phyloP scores from a whole-genome alignment of 2,329 filamentous ascomycete species.

The Monosporascus ibericus region DNA sequence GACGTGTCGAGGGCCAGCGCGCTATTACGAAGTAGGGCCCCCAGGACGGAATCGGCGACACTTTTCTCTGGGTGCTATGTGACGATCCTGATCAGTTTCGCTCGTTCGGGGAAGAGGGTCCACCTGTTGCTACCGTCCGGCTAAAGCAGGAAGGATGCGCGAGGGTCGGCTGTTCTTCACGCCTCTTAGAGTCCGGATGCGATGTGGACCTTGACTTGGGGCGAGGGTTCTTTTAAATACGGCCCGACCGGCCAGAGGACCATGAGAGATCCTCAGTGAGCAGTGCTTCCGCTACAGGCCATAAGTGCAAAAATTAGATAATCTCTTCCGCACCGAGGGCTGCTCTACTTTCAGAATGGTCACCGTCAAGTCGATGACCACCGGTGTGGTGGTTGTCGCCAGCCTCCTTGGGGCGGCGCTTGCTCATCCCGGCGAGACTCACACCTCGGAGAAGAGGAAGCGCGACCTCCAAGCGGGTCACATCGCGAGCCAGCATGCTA shows the following conservation, averaged over 20 bases:
- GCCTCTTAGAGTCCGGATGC: too few species aligned
- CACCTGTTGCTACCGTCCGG: too few species aligned
- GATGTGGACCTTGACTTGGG: too few species aligned
- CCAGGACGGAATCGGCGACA: neutral
- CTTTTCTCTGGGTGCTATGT: neutral
- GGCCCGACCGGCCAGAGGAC: too few species aligned
- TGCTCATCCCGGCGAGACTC: slow-evolving; percentile 32
- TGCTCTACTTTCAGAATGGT: slow-evolving; percentile 3
- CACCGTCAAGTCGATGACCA: slow-evolving; percentile 1
- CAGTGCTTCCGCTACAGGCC: neutral
- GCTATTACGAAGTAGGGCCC: neutral
- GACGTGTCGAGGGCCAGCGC: neutral
- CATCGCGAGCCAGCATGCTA: slow-evolving; percentile 25
- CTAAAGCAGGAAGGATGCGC: too few species aligned
- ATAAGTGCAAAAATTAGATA: neutral
- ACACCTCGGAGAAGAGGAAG: slow-evolving; percentile 17
- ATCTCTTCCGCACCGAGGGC: neutral
- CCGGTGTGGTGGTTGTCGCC: slow-evolving; percentile 1
- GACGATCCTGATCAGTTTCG: neutral
- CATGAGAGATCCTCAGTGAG: neutral
- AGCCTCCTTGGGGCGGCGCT: slow-evolving; percentile 11
- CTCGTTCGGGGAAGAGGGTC: too few species aligned
- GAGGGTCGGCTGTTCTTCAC: too few species aligned
- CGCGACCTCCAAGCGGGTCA: slow-evolving; percentile 25
- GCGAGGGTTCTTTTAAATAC: too few species aligned